Evolutionary conservation across 2,329 filamentous ascomycete genomes (phyloP), one percentile per base, ranked within the genome.

Genomic region (Aspergillus brunneoviolaceus): DNA sequence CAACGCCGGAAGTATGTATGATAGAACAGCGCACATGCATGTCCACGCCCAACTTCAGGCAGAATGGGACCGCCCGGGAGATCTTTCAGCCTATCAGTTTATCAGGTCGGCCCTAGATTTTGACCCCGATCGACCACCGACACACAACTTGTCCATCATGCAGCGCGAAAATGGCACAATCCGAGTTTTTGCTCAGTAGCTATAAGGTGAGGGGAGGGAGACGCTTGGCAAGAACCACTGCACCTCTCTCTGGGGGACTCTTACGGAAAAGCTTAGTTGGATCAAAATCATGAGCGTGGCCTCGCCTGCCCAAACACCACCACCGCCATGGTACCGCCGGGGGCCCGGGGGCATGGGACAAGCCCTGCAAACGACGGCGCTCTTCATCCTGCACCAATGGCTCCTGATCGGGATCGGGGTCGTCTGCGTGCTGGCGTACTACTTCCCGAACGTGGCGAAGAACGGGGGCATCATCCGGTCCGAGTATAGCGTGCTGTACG

Each of bases 331-430:
- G 21, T 53, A 57, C 47, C 29, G 48, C 14, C 56, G n/a, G 16
- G 49, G 57, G n/a, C 29, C 42, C 14, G 54, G n/a, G 16, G 49
- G 57, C 21, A 61, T 61, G 59, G 57, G 65, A 33, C 55, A 31
- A 47, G 57, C 59, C 25, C 19, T 60, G n/a, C 72, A 69, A 48
- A 64, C 60, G 12, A 62, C 64, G 33, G 29, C 67, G 5, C 57
- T 60, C n/a, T 68, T 75, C 49, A 64, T 78, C 54, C 66, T 77
- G 5, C 81, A 84, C 58, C 87, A 89, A 76, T 89, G 87, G 84
- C 83, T 89, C 58, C 78, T 89, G 19, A 80, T 89, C 58, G 85
- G 82, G 19, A 86, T 89, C 65, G 84, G 79, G 1, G 62, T 85
- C 23, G 76, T 79, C 31, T 82, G 77, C 74, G 78, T 76, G 70